Evolutionary conservation across 805 yeast genomes (phyloP), one percentile per base, ranked within the genome.

Genomic region (Scheffersomyces coipomensis): DNA sequence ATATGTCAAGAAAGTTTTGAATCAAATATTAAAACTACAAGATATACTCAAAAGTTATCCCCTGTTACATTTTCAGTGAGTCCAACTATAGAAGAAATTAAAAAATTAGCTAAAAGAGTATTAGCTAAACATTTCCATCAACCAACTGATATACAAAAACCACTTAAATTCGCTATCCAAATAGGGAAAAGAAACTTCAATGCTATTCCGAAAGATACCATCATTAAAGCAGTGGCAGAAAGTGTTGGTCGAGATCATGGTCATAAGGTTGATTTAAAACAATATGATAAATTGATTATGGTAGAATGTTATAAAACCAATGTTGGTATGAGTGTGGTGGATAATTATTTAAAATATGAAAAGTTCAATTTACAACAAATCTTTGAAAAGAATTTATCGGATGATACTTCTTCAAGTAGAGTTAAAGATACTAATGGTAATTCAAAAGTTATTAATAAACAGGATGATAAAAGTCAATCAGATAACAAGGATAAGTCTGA

Each of bases 291-390:
- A 54, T 66, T 93, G 49, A 77, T 93, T 34, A 56, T 91, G 37
- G 85, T 93, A 2, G 96, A 88, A 58, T 86, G 97, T 56, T 91
- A 83, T 65, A 91, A 90, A 66, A 85, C 79, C 46, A 85, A 86
- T 45, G 75, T 93, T 24, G 99, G 99, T 5, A 81, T 88, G 78
- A 73, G 93, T 47, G 91, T 89, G 5, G 88, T 88, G 2, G 75
- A 78, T 39, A 76, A 78, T 40, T 88, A 78, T 52, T 80, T 76
- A 17, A 64, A 71, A 46, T 73, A 76, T 43, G 81, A 78, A 51
- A 82, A 81, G 54, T 88, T 76, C 62, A 93, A 93, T 56, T 62
- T 93, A 30, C 91, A 88, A 55, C 95, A 85, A 64, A 83, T 91
- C 13, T 85, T 72, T 55, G 91, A 76, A 36, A 68, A 67, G 45